phyloP scores from a whole-genome alignment of 192 early-diverging fungal species.

The Coemansia sp. region DNA sequence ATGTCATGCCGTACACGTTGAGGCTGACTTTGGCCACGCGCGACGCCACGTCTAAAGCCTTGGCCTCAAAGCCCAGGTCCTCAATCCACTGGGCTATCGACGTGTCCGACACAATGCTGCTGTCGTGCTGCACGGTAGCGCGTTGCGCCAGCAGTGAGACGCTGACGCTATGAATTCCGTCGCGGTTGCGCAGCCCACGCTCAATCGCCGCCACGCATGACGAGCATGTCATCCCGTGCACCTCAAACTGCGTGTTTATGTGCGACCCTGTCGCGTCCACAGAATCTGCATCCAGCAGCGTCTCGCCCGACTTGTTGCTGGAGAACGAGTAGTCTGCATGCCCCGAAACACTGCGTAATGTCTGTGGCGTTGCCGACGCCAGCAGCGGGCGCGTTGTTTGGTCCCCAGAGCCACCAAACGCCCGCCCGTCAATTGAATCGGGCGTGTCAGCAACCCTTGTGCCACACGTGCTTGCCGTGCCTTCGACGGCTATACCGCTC shows the following conservation, averaged over 20 bases:
- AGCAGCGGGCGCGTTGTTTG: slow-evolving; percentile 5
- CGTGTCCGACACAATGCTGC: slow-evolving; percentile 37
- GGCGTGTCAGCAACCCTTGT: not conserved
- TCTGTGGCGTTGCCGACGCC: not conserved
- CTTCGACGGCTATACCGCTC: not conserved
- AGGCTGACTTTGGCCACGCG: slow-evolving; percentile 59
- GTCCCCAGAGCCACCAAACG: not conserved
- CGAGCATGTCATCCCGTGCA: slow-evolving; percentile 95
- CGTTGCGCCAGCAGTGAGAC: slow-evolving; percentile 85
- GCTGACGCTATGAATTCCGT: slow-evolving; percentile 69
- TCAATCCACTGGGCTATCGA: slow-evolving; percentile 66
- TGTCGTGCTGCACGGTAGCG: slow-evolving; percentile 68
- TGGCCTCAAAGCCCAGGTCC: slow-evolving; percentile 72
- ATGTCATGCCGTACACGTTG: slow-evolving; percentile 95
- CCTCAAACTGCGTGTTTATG: slow-evolving; percentile 57
- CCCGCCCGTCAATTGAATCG: not conserved
- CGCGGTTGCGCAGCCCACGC: slow-evolving; percentile 55
- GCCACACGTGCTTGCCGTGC: not conserved
- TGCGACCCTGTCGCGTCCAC: slow-evolving; percentile 6
- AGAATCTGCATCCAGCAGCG: slow-evolving; percentile 18
- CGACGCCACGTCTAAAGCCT: slow-evolving; percentile 47
- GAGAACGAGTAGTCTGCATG: slow-evolving; percentile 14
- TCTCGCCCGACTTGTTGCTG: slow-evolving; percentile 41
- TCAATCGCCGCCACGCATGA: slow-evolving; percentile 89
- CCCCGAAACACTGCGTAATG: not conserved